Conservation (phyloP, 1,139 yeast genomes). For the Pichia sp. region DNA sequence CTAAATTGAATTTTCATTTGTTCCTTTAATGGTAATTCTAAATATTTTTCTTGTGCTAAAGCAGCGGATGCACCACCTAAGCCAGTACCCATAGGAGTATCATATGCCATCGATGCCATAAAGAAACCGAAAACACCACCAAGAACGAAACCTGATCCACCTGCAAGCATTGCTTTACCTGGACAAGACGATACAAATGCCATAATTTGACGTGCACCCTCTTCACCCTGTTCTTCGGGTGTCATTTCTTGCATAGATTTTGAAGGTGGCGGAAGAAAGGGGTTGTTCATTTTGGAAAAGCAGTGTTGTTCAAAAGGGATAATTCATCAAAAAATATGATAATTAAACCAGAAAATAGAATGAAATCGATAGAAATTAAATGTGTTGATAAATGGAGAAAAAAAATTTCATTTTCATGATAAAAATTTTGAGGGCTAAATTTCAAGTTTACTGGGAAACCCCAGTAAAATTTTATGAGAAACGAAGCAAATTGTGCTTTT, state of each 20-base stretch:
- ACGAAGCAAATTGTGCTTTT: too few species aligned
- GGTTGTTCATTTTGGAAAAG: slow-evolving; percentile 28
- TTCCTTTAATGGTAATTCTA: slow-evolving; percentile 80
- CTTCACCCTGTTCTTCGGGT: slow-evolving; percentile 89
- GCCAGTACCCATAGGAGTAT: slow-evolving; percentile 62
- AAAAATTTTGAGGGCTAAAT: too few species aligned
- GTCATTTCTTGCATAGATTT: slow-evolving; percentile 66
- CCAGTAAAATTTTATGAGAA: too few species aligned
- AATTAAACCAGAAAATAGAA: too few species aligned
- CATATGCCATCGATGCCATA: slow-evolving; percentile 90
- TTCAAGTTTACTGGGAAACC: too few species aligned
- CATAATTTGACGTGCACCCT: slow-evolving; percentile 82
- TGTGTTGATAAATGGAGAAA: too few species aligned
- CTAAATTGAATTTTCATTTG: slow-evolving; percentile 87
- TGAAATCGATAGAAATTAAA: too few species aligned
- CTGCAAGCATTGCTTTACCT: slow-evolving; percentile 86
- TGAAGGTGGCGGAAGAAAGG: slow-evolving; percentile 30
- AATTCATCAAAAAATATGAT: neutral
- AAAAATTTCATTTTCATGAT: too few species aligned
- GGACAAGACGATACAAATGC: slow-evolving; percentile 90
- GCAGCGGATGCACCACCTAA: slow-evolving; percentile 31
- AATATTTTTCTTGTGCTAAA: slow-evolving; percentile 36
- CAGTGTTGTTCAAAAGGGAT: too few species aligned
- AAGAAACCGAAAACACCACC: slow-evolving; percentile 96
- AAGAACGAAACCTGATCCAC: slow-evolving; percentile 88